Percentiles rank a stretch among this genome's conserved stretches.
Conservation (phyloP, 2,329 filamentous ascomycete genomes). For the Ophiobolus disseminans region DNA sequence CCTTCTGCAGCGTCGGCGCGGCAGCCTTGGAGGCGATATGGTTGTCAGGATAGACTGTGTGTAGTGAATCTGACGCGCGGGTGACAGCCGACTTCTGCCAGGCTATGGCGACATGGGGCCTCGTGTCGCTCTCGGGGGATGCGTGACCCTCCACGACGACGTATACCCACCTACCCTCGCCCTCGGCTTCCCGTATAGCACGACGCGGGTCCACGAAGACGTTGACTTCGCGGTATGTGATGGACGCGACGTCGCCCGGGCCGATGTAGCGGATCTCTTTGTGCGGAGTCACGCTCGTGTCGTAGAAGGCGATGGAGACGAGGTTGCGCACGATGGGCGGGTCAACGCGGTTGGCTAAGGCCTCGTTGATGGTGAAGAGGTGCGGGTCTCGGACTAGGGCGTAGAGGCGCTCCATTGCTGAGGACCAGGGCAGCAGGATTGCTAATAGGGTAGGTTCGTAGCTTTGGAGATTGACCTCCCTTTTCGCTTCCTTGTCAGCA, state of each 20-base stretch:
- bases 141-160: constrained; percentile 17
- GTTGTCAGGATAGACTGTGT: constrained; percentile 13
- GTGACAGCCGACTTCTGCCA: constrained; percentile 20
- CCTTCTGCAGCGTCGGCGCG: background rate
- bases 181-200: constrained; percentile 9
- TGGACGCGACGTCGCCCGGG: constrained; percentile 17
- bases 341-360: constrained; percentile 21
- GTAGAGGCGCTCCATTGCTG: constrained; percentile 19
- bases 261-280: constrained; percentile 29
- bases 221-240: constrained; percentile 33
- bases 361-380: constrained; percentile 20
- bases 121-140: background rate
- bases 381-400: constrained; percentile 9
- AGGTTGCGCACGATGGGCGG: constrained; percentile 19
- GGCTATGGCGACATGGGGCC: constrained; percentile 20
- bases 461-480: constrained; percentile 20
- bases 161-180: constrained; percentile 26
- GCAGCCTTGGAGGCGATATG: background rate
- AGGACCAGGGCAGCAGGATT: constrained; percentile 28
- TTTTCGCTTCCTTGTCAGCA: background rate
- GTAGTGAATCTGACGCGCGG: constrained; percentile 11
- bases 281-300: constrained; percentile 21
- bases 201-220: constrained; percentile 15
- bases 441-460: constrained; percentile 22
- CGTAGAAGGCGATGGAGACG: constrained; percentile 29